Base-by-base conservation (phyloP, 495 filamentous ascomycete species). In the Penicillium roqueforti region DNA sequence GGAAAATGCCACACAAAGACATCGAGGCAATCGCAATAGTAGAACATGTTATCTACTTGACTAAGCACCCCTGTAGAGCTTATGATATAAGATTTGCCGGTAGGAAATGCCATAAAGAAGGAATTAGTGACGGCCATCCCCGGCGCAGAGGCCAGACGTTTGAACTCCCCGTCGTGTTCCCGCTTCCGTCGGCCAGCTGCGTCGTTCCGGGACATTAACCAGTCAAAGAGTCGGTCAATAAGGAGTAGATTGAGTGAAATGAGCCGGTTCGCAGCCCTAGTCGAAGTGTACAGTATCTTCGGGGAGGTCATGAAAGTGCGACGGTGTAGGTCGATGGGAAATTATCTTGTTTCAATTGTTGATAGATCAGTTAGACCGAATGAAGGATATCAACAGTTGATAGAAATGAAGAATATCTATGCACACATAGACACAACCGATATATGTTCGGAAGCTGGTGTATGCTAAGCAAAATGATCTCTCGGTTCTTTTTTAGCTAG, bases 161-260 rank as follows among this genome's bases (percentile, higher is more conserved):
- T 48, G 47, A 59, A 47, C 23, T 57, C 53, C 36, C 39, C 47
- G 37, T 44, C 51, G 57, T 54, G 52, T 67, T 63, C 57, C 57
- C 65, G 62, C 60, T 57, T 66, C 68, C 59, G 62, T 58, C 64
- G 63, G 67, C 46, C 58, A 57, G 55, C 57, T 68, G 68, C 62
- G 52, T 66, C 48, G 28, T 52, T 32, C 42, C 51, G 62, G 46
- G 38, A 55, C 57, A 54, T 57, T 18, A 62, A 60, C 52, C 50
- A 55, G 59, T 72, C 71, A 55, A 77, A 62, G 61, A 74, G 67
- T 67, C 74, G 74, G 67, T 77, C 74, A 63, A 68, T 54, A 31
- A 74, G 45, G 47, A 73, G 67, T 18, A 68, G 70, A 72, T 45
- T 13, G 16, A 42, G 31, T 36, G 59, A 51, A 54, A 71, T 16